These are phyloP conservation scores for Aspergillus steynii DNA, from an alignment of 495 filamentous ascomycete genomes.

Conservation along the genomic window DNA sequence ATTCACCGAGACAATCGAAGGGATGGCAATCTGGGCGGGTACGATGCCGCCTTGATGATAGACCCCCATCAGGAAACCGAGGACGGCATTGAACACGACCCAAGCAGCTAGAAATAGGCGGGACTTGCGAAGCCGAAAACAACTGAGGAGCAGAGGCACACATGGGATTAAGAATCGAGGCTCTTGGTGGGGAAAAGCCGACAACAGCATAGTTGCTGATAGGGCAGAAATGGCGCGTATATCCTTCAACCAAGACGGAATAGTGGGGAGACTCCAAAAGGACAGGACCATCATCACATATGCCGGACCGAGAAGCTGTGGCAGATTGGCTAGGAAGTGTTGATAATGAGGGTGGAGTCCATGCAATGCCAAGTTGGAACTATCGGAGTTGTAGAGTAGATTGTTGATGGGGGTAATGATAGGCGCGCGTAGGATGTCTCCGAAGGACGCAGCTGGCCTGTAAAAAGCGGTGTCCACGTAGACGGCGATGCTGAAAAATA, in stretches of 20 bases:
- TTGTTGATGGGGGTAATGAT: slow-evolving; percentile 92
- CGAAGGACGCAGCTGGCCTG: slow-evolving; percentile 50
- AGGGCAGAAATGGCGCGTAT: slow-evolving; percentile 67
- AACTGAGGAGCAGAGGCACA: slow-evolving; percentile 85
- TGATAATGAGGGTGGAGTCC: slow-evolving; percentile 92
- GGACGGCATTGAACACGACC: slow-evolving; percentile 77
- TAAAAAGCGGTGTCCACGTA: slow-evolving; percentile 84
- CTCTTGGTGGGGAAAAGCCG: slow-evolving; percentile 89
- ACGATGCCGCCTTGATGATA: slow-evolving; percentile 95
- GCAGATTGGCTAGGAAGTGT: slow-evolving; percentile 81
- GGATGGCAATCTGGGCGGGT: slow-evolving; percentile 67
- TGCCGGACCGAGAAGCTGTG: slow-evolving; percentile 88
- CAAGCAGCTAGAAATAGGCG: slow-evolving; percentile 66
- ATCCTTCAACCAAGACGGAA: slow-evolving; percentile 53
- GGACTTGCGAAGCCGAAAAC: slow-evolving; percentile 67
- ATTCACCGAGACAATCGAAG: slow-evolving; percentile 33
- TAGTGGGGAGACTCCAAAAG: slow-evolving; percentile 49
- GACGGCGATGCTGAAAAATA: slow-evolving; percentile 71
- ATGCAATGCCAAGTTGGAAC: slow-evolving; percentile 80
- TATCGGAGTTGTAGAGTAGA: slow-evolving; percentile 77
- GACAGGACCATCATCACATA: slow-evolving; percentile 63
- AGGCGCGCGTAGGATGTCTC: slow-evolving; percentile 57
- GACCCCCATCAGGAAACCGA: slow-evolving; percentile 83
- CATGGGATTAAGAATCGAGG: slow-evolving; percentile 88
- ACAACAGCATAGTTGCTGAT: slow-evolving; percentile 76